Conservation (phyloP, 1,139 yeast species). For the Pichiaceae sp. region DNA sequence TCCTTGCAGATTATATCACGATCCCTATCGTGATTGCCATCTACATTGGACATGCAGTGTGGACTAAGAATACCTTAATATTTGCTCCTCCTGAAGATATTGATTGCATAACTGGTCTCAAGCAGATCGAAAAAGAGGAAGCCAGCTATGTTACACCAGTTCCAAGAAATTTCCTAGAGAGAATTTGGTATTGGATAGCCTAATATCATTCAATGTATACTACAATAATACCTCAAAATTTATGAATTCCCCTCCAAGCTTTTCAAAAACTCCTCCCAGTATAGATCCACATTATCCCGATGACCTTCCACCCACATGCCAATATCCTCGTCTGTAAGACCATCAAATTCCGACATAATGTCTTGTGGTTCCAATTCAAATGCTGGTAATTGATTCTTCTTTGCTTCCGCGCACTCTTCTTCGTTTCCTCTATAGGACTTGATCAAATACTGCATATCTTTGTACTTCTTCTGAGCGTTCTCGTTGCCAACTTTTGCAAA, state of each 20-base stretch:
- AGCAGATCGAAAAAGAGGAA: conserved; percentile 32
- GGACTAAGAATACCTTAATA: conserved; percentile 24
- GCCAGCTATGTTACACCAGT: conserved; percentile 25
- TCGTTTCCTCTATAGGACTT: conserved; percentile 9
- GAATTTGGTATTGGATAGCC: conserved; percentile 34
- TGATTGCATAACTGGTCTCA: conserved; percentile 37
- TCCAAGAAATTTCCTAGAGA: conserved; percentile 30
- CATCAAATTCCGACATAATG: conserved; percentile 4
- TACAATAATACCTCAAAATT: neutral
- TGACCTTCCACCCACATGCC: conserved; percentile 8
- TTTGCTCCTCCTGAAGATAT: conserved; percentile 34
- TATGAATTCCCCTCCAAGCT: neutral
- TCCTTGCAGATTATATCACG: conserved; percentile 55
- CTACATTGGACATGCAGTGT: conserved; percentile 31
- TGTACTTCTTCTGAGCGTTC: conserved; percentile 10
- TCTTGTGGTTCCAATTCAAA: too few species aligned
- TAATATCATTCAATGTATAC: conserved; percentile 5
- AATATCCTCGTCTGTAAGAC: conserved; percentile 5
- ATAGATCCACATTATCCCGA: conserved; percentile 5
- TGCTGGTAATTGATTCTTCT: neutral
- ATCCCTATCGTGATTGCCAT: conserved; percentile 43
- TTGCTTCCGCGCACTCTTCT: too few species aligned
- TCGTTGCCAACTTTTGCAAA: conserved; percentile 11
- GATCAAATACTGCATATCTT: conserved; percentile 9
- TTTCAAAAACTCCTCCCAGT: conserved; percentile 7